These are phyloP conservation scores for Aspergillus sclerotialis DNA, from an alignment of 2,329 filamentous ascomycete genomes.

Conservation along the genomic window DNA sequence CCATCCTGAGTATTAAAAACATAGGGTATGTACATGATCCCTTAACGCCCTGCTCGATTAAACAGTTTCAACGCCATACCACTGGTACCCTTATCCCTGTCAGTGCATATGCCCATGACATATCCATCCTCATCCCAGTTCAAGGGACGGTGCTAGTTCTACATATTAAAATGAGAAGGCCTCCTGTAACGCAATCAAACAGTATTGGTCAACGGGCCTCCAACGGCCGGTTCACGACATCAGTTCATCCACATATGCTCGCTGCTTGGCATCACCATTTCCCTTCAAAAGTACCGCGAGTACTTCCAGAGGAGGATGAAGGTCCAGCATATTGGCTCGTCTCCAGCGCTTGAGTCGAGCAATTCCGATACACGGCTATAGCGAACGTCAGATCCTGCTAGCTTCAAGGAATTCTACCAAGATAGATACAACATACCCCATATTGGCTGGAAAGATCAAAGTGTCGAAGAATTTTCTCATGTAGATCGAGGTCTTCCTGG, in stretches of 20 bases:
- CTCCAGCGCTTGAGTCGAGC: conserved; percentile 77
- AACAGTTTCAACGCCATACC: conserved; percentile 7
- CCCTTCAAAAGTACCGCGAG: conserved; percentile 73
- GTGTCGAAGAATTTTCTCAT: conserved; percentile 83
- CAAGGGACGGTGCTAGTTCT: too few species aligned
- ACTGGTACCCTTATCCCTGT: neutral
- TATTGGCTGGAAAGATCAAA: conserved; percentile 91
- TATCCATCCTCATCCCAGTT: too few species aligned
- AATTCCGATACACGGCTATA: conserved; percentile 81
- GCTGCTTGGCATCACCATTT: conserved; percentile 43
- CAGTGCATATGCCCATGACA: conserved; percentile 1
- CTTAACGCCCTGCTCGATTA: conserved; percentile 3
- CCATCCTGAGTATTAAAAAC: neutral
- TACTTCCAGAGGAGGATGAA: conserved; percentile 86
- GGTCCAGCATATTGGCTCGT: conserved; percentile 70
- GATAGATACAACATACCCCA: conserved; percentile 60
- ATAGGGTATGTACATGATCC: conserved; percentile 7
- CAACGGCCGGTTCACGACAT: conserved; percentile 25
- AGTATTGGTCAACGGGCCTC: too few species aligned
- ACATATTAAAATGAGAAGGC: too few species aligned
- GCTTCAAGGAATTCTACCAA: neutral
- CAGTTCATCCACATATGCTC: conserved; percentile 54
- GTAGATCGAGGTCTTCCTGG: conserved; percentile 61
- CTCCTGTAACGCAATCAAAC: too few species aligned
- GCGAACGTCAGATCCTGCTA: conserved; percentile 6